Evolutionary conservation across 805 yeast species (phyloP), one percentile per base, ranked within the genome.

Genomic region (Cyberlindnera meyerae): DNA sequence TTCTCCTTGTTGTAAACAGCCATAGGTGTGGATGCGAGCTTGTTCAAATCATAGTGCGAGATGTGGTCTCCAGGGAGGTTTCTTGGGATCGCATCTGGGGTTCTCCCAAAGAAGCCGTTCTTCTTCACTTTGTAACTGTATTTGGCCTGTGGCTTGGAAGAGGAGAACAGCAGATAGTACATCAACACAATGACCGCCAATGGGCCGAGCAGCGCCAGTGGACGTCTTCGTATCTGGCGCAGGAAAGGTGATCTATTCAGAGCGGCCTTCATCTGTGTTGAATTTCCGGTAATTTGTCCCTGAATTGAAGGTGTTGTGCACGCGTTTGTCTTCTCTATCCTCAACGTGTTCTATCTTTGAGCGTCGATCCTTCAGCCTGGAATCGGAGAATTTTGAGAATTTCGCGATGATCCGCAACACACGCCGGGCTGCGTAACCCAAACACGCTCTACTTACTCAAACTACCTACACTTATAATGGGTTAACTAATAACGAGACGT

Each of bases 11-110:
- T 82, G 40, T 71, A 71, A 34, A 77, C 77, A 15, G 96, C 83
- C 60, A 76, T 71, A 20, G 83, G 70, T 4, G 89, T 75, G 4
- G 90, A 73, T 18, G 77, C 77, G 47, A 90, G 65, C 47, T 73
- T 72, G 65, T 93, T 90, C 66, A 93, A 71, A 61, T 90, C 87
- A 55, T 82, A 86, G 54, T 84, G 94, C 26, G 83, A 72, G 44
- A 84, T 82, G 55, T 83, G 93, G 51, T 82, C 82, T 33, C 74
- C 73, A 17, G 85, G 84, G 36, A 76, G 56, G 54, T 75, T 75
- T 49, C 76, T 70, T 44, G 85, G 77, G 39, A 77, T 70, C 31
- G 74, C 66, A 54, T 77, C 79, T 31, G 67, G 69, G 40, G 72
- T 71, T 46, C 65, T 66, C 22, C 66, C 66, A 48, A 53, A 53